Evolutionary conservation across 2,329 filamentous ascomycete genomes (phyloP), one percentile per base, ranked within the genome.

Genomic region (Hypoxylon sp.): DNA sequence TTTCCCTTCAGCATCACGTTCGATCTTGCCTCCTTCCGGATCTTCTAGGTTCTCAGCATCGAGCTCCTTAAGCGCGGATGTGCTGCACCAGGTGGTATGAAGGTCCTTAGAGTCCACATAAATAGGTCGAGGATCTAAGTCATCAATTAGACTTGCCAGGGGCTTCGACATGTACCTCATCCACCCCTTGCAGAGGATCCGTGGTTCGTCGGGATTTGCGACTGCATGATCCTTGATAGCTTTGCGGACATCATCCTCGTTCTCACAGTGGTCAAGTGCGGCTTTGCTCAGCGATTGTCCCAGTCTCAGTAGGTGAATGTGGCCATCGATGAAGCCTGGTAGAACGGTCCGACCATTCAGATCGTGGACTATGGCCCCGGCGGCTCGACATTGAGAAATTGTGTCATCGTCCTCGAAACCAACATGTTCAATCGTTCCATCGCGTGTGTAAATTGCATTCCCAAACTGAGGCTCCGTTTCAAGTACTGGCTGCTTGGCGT

Each of bases 81-180:
- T 81, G 68, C 83, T 87, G 73, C 85, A 87, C 85, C 85, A 88
- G 1, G 82, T 82, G 0, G 83, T 85, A 70, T 88, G 85, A 67
- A 88, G 74, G 57, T 87, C 85, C 68, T 86, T 86, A 2, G 83
- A 82, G 63, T 88, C 85, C 60, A 88, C 81, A 59, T 84, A 87
- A 27, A 88, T 86, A 1, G 86, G 85, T 39, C 85, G 75, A 1
- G 81, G 76, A 60, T 87, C 85, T 12, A 88, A 70, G 66, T 84
- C 84, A 63, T 87, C 85, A 1, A 88, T 74, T 78, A 82, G 79
- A 39, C 70, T 78, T 0, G 83, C 81, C 25, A 82, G 78, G 0
- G 85, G 84, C 11, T 81, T 78, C 1, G 79, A 81, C 67, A 86
- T 84, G 81, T 83, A 85, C 41, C 67, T 66, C 67, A 69, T 69